Evolutionary conservation across 257 asterid genomes (phyloP).

Genomic region (Nicotiana knightiana): DNA sequence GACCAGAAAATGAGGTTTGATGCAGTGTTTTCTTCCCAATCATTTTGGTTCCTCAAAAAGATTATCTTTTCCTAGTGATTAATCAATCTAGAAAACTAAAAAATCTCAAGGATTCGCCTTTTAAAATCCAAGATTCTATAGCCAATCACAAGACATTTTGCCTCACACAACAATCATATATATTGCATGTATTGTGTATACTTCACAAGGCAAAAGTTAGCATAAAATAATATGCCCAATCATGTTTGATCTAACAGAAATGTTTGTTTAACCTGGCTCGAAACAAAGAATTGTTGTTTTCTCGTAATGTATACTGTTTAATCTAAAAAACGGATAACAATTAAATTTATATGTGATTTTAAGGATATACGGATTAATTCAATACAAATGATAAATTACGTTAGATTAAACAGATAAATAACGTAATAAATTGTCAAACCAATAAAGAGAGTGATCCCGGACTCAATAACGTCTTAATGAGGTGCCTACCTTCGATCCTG

Average conservation of each 20-base stretch:
- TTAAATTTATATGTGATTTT: too few species aligned
- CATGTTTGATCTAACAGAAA: constrained; percentile 25
- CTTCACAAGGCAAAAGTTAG: constrained; percentile 29
- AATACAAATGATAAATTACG: too few species aligned
- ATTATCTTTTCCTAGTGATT: background rate
- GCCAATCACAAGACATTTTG: constrained; percentile 23
- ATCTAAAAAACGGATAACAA: too few species aligned
- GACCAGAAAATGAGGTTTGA: background rate
- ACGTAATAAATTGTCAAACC: too few species aligned
- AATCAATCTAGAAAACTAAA: background rate
- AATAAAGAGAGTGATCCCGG: too few species aligned
- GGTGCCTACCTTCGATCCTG: too few species aligned
- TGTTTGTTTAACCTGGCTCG: background rate
- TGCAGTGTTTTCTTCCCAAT: background rate
- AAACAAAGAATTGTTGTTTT: background rate
- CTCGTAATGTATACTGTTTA: background rate
- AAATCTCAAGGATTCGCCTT: background rate
- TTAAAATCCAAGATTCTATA: constrained; percentile 19
- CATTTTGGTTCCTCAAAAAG: background rate
- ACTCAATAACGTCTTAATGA: too few species aligned
- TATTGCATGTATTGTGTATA: constrained; percentile 13
- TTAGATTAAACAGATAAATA: too few species aligned
- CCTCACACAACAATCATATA: constrained; percentile 1
- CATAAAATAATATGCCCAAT: constrained; percentile 45
- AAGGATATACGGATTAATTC: too few species aligned